phyloP scores from a whole-genome alignment of 2,329 filamentous ascomycete genomes.

The Rugonectria rugulosa region DNA sequence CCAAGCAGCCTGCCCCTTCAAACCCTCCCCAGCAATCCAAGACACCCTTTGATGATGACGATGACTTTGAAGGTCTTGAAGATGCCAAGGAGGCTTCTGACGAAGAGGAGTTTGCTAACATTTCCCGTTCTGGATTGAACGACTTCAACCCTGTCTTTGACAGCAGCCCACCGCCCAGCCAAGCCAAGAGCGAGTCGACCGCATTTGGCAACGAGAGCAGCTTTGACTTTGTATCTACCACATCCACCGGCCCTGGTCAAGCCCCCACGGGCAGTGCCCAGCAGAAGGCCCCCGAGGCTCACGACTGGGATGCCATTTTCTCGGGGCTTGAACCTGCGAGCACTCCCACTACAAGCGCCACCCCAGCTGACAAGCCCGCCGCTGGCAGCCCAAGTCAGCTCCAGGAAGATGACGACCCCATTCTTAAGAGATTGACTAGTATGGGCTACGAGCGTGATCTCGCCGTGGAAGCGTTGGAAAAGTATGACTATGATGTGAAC shows the following conservation, averaged over 20 bases:
- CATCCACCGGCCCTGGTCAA: constrained; percentile 41
- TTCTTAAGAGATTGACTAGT: constrained; percentile 84
- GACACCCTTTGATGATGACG: constrained; percentile 75
- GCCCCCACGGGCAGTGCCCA: constrained; percentile 50
- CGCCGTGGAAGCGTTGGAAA: constrained; percentile 83
- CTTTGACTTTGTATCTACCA: constrained; percentile 64
- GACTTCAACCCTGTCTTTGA: constrained; percentile 88
- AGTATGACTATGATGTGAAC: constrained; percentile 95
- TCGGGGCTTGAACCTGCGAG: constrained; percentile 73
- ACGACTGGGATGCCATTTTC: constrained; percentile 97
- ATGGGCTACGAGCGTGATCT: constrained; percentile 86
- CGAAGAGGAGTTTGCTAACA: constrained; percentile 81
- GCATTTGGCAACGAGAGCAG: constrained; percentile 63
- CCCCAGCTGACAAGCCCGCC: constrained; percentile 29
- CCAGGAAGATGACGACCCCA: constrained; percentile 83
- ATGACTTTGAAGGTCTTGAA: constrained; percentile 82
- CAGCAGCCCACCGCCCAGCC: constrained; percentile 66
- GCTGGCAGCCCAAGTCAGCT: constrained; percentile 32
- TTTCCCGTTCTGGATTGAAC: constrained; percentile 74
- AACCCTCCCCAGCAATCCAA: constrained; percentile 47
- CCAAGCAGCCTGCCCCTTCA: constrained; percentile 42
- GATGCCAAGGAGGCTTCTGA: constrained; percentile 83
- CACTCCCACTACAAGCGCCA: constrained; percentile 38
- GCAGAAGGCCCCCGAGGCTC: constrained; percentile 56
- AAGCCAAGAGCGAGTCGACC: constrained; percentile 61